phyloP scores from a whole-genome alignment of 2,329 filamentous ascomycete genomes.

The Colletotrichum sp. region DNA sequence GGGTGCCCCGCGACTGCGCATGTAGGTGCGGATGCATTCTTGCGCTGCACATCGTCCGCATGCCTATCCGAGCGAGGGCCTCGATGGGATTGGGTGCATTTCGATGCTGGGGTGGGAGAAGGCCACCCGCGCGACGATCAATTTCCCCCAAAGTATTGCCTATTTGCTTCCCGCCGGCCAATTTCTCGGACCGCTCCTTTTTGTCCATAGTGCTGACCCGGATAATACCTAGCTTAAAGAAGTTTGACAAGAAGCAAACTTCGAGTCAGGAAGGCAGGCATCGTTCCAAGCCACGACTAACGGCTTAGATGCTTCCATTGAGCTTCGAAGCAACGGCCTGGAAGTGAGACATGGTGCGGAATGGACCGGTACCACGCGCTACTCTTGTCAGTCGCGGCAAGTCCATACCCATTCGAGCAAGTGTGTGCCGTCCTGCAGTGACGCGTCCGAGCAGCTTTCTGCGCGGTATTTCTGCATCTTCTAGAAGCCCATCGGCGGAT shows the following conservation, averaged over 20 bases:
- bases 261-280: neutral
- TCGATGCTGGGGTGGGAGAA: neutral
- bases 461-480: conserved; percentile 1
- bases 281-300: neutral
- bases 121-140: neutral
- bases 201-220: neutral
- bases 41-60: neutral
- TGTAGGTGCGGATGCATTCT: neutral
- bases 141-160: neutral
- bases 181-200: neutral
- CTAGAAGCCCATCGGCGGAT: conserved; percentile 1
- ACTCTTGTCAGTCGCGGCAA: neutral
- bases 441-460: neutral
- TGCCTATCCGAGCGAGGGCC: neutral
- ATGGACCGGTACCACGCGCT: neutral
- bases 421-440: neutral
- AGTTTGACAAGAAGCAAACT: neutral
- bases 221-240: neutral
- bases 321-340: neutral
- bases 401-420: neutral
- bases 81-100: neutral
- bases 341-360: neutral
- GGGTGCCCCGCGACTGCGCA: neutral
- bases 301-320: neutral
- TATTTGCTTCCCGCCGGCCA: neutral